Conservation (phyloP, 768 basidiomycete genomes). For the Dioszegia hungarica region DNA sequence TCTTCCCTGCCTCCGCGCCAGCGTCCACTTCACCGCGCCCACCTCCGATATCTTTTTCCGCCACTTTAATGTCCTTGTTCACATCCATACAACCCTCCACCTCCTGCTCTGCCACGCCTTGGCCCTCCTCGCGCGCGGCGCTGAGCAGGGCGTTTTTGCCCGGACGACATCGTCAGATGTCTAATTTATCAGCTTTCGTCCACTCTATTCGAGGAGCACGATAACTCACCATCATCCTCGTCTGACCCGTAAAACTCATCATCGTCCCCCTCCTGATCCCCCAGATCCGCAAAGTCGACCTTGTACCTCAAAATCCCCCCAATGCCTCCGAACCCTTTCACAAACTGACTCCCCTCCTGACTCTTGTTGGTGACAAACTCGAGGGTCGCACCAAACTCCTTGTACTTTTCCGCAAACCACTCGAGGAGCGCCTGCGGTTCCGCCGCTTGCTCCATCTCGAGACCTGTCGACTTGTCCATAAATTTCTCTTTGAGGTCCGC, state of each 20-base stretch:
- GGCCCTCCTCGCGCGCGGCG: slow-evolving; percentile 28
- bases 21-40: too few relatives aligned
- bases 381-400: slow-evolving; percentile 90
- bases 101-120: not conserved
- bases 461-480: slow-evolving; percentile 84
- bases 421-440: slow-evolving; percentile 88
- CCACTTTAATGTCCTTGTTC: not conserved
- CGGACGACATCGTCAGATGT: slow-evolving; percentile 36
- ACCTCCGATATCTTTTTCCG: too few relatives aligned
- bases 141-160: slow-evolving; percentile 37
- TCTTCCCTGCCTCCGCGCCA: too few relatives aligned
- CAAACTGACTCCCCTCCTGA: slow-evolving; percentile 96
- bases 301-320: slow-evolving; percentile 95
- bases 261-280: slow-evolving; percentile 50
- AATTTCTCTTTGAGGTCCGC: slow-evolving; percentile 75
- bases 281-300: slow-evolving; percentile 84
- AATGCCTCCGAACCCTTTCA: slow-evolving; percentile 97
- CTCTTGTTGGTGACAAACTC: slow-evolving; percentile 89
- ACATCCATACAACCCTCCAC: not conserved
- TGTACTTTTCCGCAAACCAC: slow-evolving; percentile 99
- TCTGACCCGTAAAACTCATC: slow-evolving; percentile 51
- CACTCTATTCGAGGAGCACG: not conserved
- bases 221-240: slow-evolving; percentile 44
- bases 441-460: slow-evolving; percentile 84
- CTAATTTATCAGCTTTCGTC: slow-evolving; percentile 6